These are phyloP conservation scores for Cadophora malorum DNA, from an alignment of 2,329 filamentous ascomycete genomes.

Conservation along the genomic window DNA sequence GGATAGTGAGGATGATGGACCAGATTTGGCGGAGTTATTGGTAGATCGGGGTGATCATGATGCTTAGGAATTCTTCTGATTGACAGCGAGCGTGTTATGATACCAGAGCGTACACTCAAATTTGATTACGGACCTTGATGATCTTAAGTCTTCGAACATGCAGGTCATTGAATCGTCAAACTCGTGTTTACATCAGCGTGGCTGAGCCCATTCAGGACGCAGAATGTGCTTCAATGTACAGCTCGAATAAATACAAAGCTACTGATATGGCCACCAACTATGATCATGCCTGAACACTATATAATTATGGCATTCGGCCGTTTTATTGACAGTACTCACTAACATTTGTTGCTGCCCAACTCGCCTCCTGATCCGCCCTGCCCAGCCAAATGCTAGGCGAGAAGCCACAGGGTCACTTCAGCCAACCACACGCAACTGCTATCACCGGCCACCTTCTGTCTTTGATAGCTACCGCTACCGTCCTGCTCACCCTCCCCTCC, in stretches of 20 bases:
- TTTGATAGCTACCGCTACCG: slow-evolving; percentile 7
- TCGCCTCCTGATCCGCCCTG: not conserved
- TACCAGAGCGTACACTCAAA: slow-evolving; percentile 24
- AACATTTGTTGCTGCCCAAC: not conserved
- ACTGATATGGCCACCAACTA: not conserved
- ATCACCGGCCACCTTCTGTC: slow-evolving; percentile 14
- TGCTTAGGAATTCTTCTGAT: slow-evolving; percentile 20
- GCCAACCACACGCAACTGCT: slow-evolving; percentile 11
- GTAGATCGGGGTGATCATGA: slow-evolving; percentile 34
- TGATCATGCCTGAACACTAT: not conserved
- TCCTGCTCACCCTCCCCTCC: not conserved
- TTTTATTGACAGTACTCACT: not conserved
- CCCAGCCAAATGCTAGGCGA: slow-evolving; percentile 1
- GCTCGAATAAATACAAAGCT: not conserved
- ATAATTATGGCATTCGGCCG: not conserved
- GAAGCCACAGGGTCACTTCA: slow-evolving; percentile 5
- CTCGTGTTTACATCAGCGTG: not conserved
- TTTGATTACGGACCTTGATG: not conserved
- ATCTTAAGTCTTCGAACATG: not conserved
- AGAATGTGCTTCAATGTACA: not conserved
- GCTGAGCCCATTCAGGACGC: not conserved
- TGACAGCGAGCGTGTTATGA: slow-evolving; percentile 24
- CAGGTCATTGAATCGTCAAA: not conserved
- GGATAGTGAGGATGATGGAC: slow-evolving; percentile 40
- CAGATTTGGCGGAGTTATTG: slow-evolving; percentile 38